A percentile compares a stretch with the other conserved stretches of the same genome.
These are phyloP conservation scores for Mycena filopes DNA, from an alignment of 768 basidiomycete genomes.

Conservation along the genomic window DNA sequence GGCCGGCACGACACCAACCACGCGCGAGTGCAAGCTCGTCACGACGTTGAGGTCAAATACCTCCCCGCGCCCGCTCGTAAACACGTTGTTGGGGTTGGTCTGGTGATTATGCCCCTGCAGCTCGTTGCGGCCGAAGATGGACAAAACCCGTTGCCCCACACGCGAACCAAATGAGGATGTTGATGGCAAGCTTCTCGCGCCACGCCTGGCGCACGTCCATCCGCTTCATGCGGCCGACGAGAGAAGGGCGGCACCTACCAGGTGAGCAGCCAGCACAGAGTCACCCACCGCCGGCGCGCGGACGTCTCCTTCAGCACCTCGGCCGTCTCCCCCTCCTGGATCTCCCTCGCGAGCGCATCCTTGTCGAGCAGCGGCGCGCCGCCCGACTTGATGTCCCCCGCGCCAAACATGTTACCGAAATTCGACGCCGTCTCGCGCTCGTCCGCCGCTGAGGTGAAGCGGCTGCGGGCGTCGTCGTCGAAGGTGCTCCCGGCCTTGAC, in stretches of 20 bases:
- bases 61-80: conserved; percentile 89
- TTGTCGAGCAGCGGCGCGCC: conserved; percentile 65
- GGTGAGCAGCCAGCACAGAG: conserved; percentile 86
- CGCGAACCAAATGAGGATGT: conserved; percentile 95
- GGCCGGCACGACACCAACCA: conserved; percentile 76
- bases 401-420: conserved; percentile 94
- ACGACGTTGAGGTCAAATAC: conserved; percentile 87
- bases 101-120: conserved; percentile 73
- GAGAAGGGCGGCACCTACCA: conserved; percentile 89
- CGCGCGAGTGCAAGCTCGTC: conserved; percentile 76
- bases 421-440: conserved; percentile 82
- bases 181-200: conserved; percentile 96
- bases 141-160: conserved; percentile 93
- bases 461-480: conserved; percentile 83
- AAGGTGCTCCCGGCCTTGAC: conserved; percentile 52
- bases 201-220: conserved; percentile 96
- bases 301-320: conserved; percentile 88
- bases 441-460: conserved; percentile 66
- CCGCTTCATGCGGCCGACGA: conserved; percentile 83
- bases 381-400: conserved; percentile 66
- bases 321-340: conserved; percentile 87
- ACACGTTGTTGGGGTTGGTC: conserved; percentile 78
- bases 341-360: conserved; percentile 85
- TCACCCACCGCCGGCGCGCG: conserved; percentile 88
- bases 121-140: conserved; percentile 83